Conservation (phyloP, 1,139 yeast genomes). For the Yamadazyma atmosphaerica region DNA sequence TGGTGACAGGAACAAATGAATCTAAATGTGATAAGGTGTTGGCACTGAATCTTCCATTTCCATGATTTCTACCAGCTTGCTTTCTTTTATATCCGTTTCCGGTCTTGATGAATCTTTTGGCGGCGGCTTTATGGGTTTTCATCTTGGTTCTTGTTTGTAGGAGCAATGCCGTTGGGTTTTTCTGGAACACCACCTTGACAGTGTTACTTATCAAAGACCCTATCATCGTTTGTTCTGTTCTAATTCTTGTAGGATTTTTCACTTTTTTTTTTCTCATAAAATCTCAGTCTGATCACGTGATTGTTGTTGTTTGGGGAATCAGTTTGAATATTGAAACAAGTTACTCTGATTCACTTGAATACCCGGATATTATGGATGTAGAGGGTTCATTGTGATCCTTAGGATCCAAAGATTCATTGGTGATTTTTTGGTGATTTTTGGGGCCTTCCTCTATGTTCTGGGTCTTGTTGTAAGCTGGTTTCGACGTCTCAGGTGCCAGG, state of each 20-base stretch:
- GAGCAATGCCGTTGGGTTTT: constrained; percentile 21
- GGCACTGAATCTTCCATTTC: constrained; percentile 85
- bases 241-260: constrained; percentile 5
- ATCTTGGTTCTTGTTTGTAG: constrained; percentile 50
- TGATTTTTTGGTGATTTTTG: neutral
- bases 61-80: constrained; percentile 88
- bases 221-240: too few relatives aligned
- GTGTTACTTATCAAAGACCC: constrained; percentile 14
- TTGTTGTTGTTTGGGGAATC: constrained; percentile 1
- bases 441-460: neutral
- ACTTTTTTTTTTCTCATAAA: constrained; percentile 3
- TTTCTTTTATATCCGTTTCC: constrained; percentile 52
- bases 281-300: constrained; percentile 5
- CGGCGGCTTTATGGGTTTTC: constrained; percentile 76
- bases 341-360: constrained; percentile 14
- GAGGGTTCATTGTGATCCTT: neutral
- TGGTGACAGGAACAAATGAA: constrained; percentile 59
- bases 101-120: constrained; percentile 81
- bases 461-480: neutral
- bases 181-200: constrained; percentile 21
- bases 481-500: too few relatives aligned
- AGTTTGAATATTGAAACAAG: neutral
- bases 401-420: neutral
- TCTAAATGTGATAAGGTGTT: constrained; percentile 63
- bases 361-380: constrained; percentile 4